These are phyloP conservation scores for Starmerella lactis-condensi DNA, from an alignment of 805 yeast genomes.

Conservation along the genomic window DNA sequence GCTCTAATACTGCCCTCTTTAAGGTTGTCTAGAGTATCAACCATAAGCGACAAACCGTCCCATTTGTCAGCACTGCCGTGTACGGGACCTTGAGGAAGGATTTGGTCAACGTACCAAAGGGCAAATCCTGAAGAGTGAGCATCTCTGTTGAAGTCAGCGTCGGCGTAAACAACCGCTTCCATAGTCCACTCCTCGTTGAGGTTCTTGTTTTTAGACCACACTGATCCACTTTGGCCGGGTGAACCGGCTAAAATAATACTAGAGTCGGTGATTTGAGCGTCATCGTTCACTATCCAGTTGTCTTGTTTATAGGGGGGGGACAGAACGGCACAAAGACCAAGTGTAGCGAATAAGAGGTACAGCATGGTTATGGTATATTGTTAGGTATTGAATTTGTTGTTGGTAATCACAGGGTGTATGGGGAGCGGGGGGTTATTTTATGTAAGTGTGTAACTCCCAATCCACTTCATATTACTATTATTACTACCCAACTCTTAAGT, in stretches of 20 bases:
- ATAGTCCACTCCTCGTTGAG: constrained; percentile 22
- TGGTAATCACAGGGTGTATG: too few relatives aligned
- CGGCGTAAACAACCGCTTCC: constrained; percentile 20
- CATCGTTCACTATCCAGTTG: constrained; percentile 10
- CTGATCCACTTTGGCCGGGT: constrained; percentile 17
- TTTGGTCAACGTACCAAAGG: constrained; percentile 22
- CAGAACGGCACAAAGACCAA: too few relatives aligned
- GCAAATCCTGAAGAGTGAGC: constrained; percentile 23
- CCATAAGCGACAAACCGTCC: constrained; percentile 27
- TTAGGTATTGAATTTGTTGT: too few relatives aligned
- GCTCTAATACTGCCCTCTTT: constrained; percentile 22
- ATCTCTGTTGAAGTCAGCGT: constrained; percentile 7
- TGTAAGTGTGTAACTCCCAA: too few relatives aligned
- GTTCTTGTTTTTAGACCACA: constrained; percentile 21
- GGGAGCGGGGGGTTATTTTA: too few relatives aligned
- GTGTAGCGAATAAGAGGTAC: too few relatives aligned
- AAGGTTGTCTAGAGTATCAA: constrained; percentile 22
- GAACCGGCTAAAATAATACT: constrained; percentile 11
- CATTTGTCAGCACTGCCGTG: constrained; percentile 24
- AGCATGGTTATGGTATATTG: too few relatives aligned
- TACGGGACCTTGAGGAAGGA: constrained; percentile 20
- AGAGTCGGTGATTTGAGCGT: constrained; percentile 6
- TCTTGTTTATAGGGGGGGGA: constrained; percentile 8
- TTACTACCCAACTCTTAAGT: too few relatives aligned
- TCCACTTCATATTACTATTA: too few relatives aligned